These are phyloP conservation scores for Angomonas desouzai DNA, from an alignment of 208 protist species.

Conservation along the genomic window DNA sequence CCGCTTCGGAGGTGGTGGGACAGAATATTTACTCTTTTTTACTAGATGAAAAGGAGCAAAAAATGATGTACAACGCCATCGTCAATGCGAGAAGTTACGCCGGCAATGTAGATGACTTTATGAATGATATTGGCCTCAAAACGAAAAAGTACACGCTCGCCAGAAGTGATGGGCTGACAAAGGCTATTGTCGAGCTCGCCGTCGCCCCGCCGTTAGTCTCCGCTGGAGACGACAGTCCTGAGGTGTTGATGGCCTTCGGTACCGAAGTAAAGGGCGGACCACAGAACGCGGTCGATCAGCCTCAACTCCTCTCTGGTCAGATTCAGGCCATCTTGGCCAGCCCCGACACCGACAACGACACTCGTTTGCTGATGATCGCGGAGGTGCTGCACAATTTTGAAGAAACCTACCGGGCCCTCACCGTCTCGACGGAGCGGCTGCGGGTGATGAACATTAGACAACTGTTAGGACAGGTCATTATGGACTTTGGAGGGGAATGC, in stretches of 20 bases:
- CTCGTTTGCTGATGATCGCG: slow-evolving; percentile 48
- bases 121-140: slow-evolving; percentile 5
- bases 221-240: slow-evolving; percentile 33
- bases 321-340: slow-evolving; percentile 54
- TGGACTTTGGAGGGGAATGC: slow-evolving; percentile 78
- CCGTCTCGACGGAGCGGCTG: slow-evolving; percentile 60
- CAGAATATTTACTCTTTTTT: slow-evolving; percentile 85
- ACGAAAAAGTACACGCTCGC: slow-evolving; percentile 52
- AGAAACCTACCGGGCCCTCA: slow-evolving; percentile 60
- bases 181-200: slow-evolving; percentile 43
- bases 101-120: slow-evolving; percentile 55
- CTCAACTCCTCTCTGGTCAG: slow-evolving; percentile 61
- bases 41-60: slow-evolving; percentile 61
- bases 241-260: slow-evolving; percentile 73
- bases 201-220: slow-evolving; percentile 59
- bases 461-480: slow-evolving; percentile 77
- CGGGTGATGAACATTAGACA: slow-evolving; percentile 79
- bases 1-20: slow-evolving; percentile 57
- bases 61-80: slow-evolving; percentile 60
- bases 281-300: slow-evolving; percentile 49
- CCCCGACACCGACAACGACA: slow-evolving; percentile 42
- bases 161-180: slow-evolving; percentile 75
- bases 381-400: slow-evolving; percentile 69
- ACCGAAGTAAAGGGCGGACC: slow-evolving; percentile 42
- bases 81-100: slow-evolving; percentile 52